Conservation (phyloP, 495 filamentous ascomycete species). For the Penicillium samsonianum region DNA sequence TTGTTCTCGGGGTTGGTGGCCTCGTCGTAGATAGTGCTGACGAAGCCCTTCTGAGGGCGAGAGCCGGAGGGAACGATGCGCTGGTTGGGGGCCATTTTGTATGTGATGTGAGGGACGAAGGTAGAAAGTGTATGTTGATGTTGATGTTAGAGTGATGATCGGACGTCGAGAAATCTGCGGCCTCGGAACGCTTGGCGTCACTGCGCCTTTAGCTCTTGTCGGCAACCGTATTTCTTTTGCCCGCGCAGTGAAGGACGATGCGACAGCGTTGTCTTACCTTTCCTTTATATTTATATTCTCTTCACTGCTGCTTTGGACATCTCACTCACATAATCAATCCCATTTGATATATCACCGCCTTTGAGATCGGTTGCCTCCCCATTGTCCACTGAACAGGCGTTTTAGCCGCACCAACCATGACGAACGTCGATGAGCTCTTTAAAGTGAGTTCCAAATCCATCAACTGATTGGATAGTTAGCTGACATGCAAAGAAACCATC, state of each 20-base stretch:
- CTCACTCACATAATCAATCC: neutral
- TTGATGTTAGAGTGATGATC: slow-evolving; percentile 17
- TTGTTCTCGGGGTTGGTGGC: slow-evolving; percentile 73
- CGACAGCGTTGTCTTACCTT: slow-evolving; percentile 3
- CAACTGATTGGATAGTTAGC: neutral
- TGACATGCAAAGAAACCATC: slow-evolving; percentile 46
- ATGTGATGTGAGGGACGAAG: slow-evolving; percentile 12
- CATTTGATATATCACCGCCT: no score
- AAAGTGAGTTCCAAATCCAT: slow-evolving; percentile 54
- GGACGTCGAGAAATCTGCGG: slow-evolving; percentile 47
- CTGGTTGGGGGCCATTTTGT: slow-evolving; percentile 46
- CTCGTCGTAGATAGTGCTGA: slow-evolving; percentile 58
- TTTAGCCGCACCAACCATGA: slow-evolving; percentile 53
- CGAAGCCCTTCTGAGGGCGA: slow-evolving; percentile 50
- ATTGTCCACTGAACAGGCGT: neutral
- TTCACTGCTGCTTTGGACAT: neutral
- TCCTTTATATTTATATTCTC: neutral
- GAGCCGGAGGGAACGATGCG: slow-evolving; percentile 39
- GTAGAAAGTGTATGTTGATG: slow-evolving; percentile 12
- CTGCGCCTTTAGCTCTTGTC: slow-evolving; percentile 40
- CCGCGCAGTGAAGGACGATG: slow-evolving; percentile 27
- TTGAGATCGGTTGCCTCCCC: neutral
- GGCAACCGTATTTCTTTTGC: slow-evolving; percentile 41
- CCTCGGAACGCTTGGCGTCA: slow-evolving; percentile 39
- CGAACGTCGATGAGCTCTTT: slow-evolving; percentile 81